phyloP scores from a whole-genome alignment of 805 yeast genomes.

The Metschnikowia shivogae region DNA sequence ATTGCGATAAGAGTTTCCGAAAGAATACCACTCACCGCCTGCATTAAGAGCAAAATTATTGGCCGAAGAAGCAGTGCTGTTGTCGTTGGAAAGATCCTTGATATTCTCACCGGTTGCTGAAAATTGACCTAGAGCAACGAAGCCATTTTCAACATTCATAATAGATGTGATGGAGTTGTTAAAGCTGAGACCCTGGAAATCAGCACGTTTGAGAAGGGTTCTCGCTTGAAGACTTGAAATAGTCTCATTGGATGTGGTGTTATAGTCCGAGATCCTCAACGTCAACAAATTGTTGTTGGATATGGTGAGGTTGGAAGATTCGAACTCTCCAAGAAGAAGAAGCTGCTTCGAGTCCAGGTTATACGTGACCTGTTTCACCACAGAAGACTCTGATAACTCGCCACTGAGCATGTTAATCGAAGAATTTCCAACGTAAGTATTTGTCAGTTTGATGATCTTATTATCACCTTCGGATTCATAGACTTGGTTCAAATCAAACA shows the following conservation, averaged over 20 bases:
- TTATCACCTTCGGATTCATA: constrained; percentile 16
- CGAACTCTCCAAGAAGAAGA: constrained; percentile 46
- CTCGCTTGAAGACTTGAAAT: constrained; percentile 11
- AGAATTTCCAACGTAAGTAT: constrained; percentile 39
- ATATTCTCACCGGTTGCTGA: constrained; percentile 21
- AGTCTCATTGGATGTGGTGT: constrained; percentile 30
- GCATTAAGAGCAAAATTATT: constrained; percentile 36
- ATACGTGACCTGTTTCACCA: constrained; percentile 8
- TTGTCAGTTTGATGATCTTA: constrained; percentile 26
- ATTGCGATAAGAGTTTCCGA: constrained; percentile 32
- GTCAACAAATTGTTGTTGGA: constrained; percentile 27
- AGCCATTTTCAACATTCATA: constrained; percentile 17
- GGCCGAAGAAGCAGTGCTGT: constrained; percentile 21
- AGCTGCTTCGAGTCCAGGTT: constrained; percentile 20
- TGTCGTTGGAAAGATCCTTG: constrained; percentile 26
- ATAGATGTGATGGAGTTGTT: constrained; percentile 27
- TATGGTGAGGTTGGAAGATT: constrained; percentile 27
- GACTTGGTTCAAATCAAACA: constrained; percentile 29
- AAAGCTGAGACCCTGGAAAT: constrained; percentile 29
- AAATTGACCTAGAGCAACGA: constrained; percentile 31
- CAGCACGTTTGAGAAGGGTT: constrained; percentile 16
- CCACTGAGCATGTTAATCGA: constrained; percentile 36
- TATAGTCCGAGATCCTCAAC: constrained; percentile 26
- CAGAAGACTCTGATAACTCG: constrained; percentile 17
- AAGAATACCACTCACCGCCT: constrained; percentile 40